Conservation (phyloP, 2,329 filamentous ascomycete species). For the Monascus ruber region DNA sequence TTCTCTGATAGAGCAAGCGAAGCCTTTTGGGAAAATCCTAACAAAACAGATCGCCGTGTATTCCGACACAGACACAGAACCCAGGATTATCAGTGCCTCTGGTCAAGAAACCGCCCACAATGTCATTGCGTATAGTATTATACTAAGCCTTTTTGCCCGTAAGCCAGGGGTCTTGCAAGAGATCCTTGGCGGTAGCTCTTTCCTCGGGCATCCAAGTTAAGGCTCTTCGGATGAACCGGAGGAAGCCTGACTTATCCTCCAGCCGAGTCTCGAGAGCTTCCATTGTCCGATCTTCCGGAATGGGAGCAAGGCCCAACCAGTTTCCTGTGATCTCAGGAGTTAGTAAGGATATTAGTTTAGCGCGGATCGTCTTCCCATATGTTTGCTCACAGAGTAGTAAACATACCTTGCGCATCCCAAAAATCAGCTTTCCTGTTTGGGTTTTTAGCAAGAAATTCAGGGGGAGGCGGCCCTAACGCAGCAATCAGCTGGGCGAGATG, state of each 20-base stretch:
- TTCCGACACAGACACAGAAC: too few species aligned
- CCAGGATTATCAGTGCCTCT: too few species aligned
- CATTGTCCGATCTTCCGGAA: constrained; percentile 14
- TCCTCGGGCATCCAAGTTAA: constrained; percentile 28
- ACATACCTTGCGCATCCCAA: constrained; percentile 25
- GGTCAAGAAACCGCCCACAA: too few species aligned
- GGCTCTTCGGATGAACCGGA: constrained; percentile 23
- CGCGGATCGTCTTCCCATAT: not conserved
- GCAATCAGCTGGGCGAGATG: constrained; percentile 37
- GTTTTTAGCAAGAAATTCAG: constrained; percentile 17
- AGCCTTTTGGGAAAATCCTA: too few species aligned
- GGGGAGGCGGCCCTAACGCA: constrained; percentile 32
- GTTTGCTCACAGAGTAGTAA: too few species aligned
- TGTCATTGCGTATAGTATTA: too few species aligned
- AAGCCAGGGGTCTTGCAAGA: constrained; percentile 26
- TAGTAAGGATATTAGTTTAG: not conserved
- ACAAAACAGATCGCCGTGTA: too few species aligned
- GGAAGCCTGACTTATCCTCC: constrained; percentile 16
- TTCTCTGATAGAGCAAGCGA: too few species aligned
- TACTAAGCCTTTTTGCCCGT: constrained; percentile 1
- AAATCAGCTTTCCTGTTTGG: constrained; percentile 21
- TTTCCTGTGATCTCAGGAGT: constrained; percentile 10
- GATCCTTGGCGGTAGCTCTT: constrained; percentile 23
- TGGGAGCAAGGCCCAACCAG: constrained; percentile 17
- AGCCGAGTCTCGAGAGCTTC: constrained; percentile 9